Base-by-base conservation (phyloP, 768 basidiomycete species). In the Lenzites betulinus region DNA sequence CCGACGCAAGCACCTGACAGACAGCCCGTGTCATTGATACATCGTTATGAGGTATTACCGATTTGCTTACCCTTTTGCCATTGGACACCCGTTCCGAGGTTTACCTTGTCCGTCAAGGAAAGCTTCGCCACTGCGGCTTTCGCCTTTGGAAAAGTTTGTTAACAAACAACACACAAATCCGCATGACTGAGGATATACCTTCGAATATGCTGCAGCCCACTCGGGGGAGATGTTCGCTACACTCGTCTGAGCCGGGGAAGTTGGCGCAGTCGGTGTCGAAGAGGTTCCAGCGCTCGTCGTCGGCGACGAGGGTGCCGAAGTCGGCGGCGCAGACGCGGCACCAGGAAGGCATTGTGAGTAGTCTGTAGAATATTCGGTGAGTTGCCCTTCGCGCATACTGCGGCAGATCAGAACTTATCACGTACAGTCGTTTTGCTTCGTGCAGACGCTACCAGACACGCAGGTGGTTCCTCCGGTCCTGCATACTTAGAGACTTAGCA, bases 191-290 rank as follows among this genome's bases (percentile, higher is more conserved):
- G 25, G 12, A 6, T 4, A 16, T 56, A 81, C 83, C 75, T 86
- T 86, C 7, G 72, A 68, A 53, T 83, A 83, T 22, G 84, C 84
- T 11, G 80, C 75, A 13, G 74, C 67, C 84, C 84, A 86, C 67
- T 82, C 79, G 0, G 80, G 78, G 2, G 82, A 80, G 48, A 70
- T 62, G 54, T 69, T 67, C 0, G 67, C 63, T 2, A 59, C 64
- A n/a, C 62, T 59, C 1, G 65, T 70, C 26, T 66, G 66, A 26
- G 60, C 59, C 5, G 47, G 46, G 2, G 69, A 64, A 26, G 64
- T 13, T 12, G 63, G 23, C 7, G 26, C 42, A 22, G 57, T 64
- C 18, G 69, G 64, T 20, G 70, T 62, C n/a, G 67, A 52, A 33
- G 71, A 43, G 18, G 65, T 42, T 11, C 65, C 65, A 23, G 64